Conservation (phyloP, 169 alveolate species). For the Plasmodium blacklocki region DNA sequence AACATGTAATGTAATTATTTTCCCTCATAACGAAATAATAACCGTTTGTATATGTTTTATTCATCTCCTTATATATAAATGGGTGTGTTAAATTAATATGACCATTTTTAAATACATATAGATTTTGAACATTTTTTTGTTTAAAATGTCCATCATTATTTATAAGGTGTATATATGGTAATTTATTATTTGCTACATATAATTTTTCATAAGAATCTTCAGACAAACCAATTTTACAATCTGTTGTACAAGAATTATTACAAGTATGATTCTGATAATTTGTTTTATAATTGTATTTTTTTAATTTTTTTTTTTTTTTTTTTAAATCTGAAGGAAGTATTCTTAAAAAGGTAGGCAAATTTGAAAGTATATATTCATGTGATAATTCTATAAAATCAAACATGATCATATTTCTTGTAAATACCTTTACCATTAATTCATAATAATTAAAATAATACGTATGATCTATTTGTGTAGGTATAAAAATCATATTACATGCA, state of each 20-base stretch:
- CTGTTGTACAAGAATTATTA: too few relatives aligned
- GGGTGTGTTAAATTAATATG: conserved; percentile 37
- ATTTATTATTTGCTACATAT: conserved; percentile 6
- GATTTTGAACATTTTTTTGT: conserved; percentile 21
- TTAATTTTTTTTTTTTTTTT: conserved; percentile 13
- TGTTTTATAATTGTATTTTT: too few relatives aligned
- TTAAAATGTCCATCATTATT: conserved; percentile 43
- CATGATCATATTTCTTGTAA: conserved; percentile 72
- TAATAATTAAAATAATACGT: conserved; percentile 54
- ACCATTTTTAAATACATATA: conserved; percentile 54
- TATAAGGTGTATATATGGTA: conserved; percentile 59
- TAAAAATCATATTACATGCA: conserved; percentile 72
- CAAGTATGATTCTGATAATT: too few relatives aligned
- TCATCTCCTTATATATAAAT: conserved; percentile 49
- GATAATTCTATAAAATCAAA: conserved; percentile 69
- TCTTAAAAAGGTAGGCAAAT: conserved; percentile 62
- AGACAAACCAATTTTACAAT: too few relatives aligned
- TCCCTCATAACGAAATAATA: conserved; percentile 18
- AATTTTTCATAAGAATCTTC: too few relatives aligned
- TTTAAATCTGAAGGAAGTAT: conserved; percentile 59
- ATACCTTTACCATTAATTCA: conserved; percentile 62
- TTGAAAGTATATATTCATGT: conserved; percentile 67
- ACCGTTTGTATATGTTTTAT: conserved; percentile 21
- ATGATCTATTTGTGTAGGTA: conserved; percentile 60
- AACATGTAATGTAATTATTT: conserved; percentile 44